Percentiles rank a stretch among this genome's conserved stretches.
Conservation (phyloP, 805 yeast species). For the Candida odintsovae region DNA sequence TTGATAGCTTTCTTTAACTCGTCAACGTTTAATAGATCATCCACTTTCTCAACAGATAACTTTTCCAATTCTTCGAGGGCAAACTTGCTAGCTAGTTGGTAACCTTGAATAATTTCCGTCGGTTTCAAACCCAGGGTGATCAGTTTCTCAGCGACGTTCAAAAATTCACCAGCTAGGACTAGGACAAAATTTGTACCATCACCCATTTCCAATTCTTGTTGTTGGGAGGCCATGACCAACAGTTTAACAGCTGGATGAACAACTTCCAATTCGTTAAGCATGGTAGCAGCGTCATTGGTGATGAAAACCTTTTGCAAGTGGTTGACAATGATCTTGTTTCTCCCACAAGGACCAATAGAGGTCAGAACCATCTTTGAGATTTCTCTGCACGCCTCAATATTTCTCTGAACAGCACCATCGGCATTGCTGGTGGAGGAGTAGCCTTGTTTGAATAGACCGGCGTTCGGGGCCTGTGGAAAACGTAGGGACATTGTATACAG, state of each 20-base stretch:
- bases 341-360: constrained; percentile 96
- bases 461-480: constrained; percentile 87
- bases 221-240: constrained; percentile 93
- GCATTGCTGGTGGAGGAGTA: constrained; percentile 80
- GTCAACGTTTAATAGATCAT: constrained; percentile 45
- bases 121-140: constrained; percentile 82
- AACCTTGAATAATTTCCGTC: constrained; percentile 91
- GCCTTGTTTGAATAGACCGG: constrained; percentile 94
- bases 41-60: constrained; percentile 55
- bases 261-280: constrained; percentile 86
- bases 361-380: constrained; percentile 87
- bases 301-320: constrained; percentile 79
- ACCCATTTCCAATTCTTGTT: constrained; percentile 96
- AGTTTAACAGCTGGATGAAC: constrained; percentile 97
- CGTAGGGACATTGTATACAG: constrained; percentile 67
- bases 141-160: constrained; percentile 81
- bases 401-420: constrained; percentile 91
- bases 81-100: constrained; percentile 75
- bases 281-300: constrained; percentile 98
- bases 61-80: constrained; percentile 64
- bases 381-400: constrained; percentile 92
- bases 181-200: constrained; percentile 92
- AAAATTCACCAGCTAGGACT: constrained; percentile 87
- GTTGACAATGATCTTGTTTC: constrained; percentile 93
- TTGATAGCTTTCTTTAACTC: constrained; percentile 68